Evolutionary conservation across 1,139 yeast species (phyloP).

Genomic region (Pichia sp.): DNA sequence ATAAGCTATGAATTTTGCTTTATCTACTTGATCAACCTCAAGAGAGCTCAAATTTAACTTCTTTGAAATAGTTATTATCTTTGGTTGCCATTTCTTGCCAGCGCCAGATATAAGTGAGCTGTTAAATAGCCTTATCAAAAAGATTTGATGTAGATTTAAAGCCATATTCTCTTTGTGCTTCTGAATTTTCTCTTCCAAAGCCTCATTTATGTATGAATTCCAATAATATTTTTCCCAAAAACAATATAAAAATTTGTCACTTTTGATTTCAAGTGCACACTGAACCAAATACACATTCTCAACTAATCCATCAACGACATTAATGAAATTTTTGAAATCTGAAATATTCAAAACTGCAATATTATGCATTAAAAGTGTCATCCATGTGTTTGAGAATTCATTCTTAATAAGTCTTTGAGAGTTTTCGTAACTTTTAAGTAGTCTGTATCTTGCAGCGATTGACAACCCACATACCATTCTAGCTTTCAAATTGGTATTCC

Average conservation of each 20-base stretch:
- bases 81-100: constrained; percentile 1
- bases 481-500: constrained; percentile 6
- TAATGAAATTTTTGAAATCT: constrained; percentile 17
- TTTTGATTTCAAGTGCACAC: constrained; percentile 8
- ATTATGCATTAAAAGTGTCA: constrained; percentile 11
- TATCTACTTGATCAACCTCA: constrained; percentile 2
- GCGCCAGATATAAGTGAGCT: constrained; percentile 11
- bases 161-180: background rate
- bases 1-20: constrained; percentile 10
- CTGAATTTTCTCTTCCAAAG: constrained; percentile 5
- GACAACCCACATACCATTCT: constrained; percentile 15
- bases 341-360: constrained; percentile 6
- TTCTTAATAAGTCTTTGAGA: constrained; percentile 11
- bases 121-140: constrained; percentile 10
- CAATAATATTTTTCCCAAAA: constrained; percentile 20
- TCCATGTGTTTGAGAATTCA: constrained; percentile 14
- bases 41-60: constrained; percentile 6
- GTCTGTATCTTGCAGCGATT: constrained; percentile 18
- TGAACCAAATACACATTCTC: constrained; percentile 11
- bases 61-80: constrained; percentile 11
- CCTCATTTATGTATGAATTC: constrained; percentile 11
- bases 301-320: constrained; percentile 11
- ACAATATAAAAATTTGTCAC: constrained; percentile 13
- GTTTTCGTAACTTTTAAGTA: constrained; percentile 12
- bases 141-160: constrained; percentile 6